Percentiles rank a stretch among this genome's conserved stretches.
Evolutionary conservation across 192 early-diverging fungal species (phyloP).

Genomic region (Pilaira anomala): DNA sequence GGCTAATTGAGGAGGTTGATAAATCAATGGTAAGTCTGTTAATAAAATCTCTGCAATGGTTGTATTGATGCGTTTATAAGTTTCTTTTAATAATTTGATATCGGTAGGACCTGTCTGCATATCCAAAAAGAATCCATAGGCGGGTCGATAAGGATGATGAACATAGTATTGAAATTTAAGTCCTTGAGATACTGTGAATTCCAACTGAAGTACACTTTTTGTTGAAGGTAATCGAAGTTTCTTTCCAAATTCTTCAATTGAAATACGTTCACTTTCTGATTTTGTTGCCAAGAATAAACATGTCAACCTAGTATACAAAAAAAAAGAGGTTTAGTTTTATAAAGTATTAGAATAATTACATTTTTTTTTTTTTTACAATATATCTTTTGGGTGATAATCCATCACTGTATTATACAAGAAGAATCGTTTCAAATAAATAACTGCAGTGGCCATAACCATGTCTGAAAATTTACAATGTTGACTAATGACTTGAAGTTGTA

Average conservation of each 20-base stretch:
- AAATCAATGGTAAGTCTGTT: conserved; percentile 71
- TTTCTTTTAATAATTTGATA: conserved; percentile 42
- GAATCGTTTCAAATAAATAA: conserved; percentile 81
- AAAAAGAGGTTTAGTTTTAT: no score
- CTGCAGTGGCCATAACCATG: conserved; percentile 59
- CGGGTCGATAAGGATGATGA: conserved; percentile 69
- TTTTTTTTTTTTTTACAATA: conserved; percentile 46
- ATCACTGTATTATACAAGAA: conserved; percentile 76
- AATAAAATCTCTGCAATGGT: conserved; percentile 58
- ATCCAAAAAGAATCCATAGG: conserved; percentile 71
- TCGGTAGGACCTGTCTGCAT: conserved; percentile 55
- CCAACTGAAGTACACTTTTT: conserved; percentile 57
- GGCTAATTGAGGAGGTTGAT: conserved; percentile 76
- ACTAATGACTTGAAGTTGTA: conserved; percentile 43
- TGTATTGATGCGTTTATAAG: conserved; percentile 52
- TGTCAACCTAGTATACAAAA: conserved; percentile 46
- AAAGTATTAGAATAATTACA: background rate
- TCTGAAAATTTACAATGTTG: conserved; percentile 43
- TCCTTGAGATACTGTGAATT: conserved; percentile 68
- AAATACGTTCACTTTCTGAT: conserved; percentile 67
- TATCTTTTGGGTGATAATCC: conserved; percentile 78
- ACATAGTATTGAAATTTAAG: conserved; percentile 71
- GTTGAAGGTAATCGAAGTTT: conserved; percentile 45
- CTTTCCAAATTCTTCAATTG: conserved; percentile 68
- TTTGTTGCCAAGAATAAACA: conserved; percentile 78